Percentiles rank a stretch among this genome's conserved stretches.
phyloP scores from a whole-genome alignment of 2,329 filamentous ascomycete species.

The Sarocladium oryzae region DNA sequence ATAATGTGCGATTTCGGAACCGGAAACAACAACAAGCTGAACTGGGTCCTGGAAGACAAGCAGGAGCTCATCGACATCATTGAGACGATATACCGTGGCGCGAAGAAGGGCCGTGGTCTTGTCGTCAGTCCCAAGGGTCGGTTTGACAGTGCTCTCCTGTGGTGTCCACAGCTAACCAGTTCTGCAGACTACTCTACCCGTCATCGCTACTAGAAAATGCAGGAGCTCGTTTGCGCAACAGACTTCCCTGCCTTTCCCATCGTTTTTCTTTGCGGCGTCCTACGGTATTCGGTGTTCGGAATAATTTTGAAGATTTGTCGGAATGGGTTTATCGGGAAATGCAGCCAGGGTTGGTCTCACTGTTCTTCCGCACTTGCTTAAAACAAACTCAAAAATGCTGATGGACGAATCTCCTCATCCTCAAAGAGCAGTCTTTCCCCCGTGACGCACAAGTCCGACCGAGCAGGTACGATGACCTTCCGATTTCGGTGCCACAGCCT shows the following conservation, averaged over 20 bases:
- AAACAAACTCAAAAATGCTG: background rate
- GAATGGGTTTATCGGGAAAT: background rate
- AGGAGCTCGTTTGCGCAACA: background rate
- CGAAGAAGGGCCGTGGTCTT: conserved; percentile 93
- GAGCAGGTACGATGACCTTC: background rate
- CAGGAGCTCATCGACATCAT: conserved; percentile 98
- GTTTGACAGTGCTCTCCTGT: conserved; percentile 8
- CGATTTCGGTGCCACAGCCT: background rate
- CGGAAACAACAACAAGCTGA: conserved; percentile 97
- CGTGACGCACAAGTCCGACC: background rate
- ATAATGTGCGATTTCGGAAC: conserved; percentile 99
- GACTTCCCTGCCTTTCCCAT: background rate
- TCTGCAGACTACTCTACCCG: conserved; percentile 29
- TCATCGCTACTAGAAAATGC: conserved; percentile 26
- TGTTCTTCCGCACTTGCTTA: background rate
- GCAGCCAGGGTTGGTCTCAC: conserved; percentile 10
- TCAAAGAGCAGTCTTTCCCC: background rate
- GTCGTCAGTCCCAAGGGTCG: conserved; percentile 86
- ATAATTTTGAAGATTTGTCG: background rate
- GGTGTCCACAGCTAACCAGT: conserved; percentile 1
- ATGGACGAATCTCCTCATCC: background rate
- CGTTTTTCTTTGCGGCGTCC: background rate
- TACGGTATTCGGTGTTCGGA: background rate
- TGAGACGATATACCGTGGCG: conserved; percentile 96
- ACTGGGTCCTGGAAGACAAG: conserved; percentile 92